Conservation (phyloP, 768 basidiomycete genomes). For the Tylopilus subfusipes region DNA sequence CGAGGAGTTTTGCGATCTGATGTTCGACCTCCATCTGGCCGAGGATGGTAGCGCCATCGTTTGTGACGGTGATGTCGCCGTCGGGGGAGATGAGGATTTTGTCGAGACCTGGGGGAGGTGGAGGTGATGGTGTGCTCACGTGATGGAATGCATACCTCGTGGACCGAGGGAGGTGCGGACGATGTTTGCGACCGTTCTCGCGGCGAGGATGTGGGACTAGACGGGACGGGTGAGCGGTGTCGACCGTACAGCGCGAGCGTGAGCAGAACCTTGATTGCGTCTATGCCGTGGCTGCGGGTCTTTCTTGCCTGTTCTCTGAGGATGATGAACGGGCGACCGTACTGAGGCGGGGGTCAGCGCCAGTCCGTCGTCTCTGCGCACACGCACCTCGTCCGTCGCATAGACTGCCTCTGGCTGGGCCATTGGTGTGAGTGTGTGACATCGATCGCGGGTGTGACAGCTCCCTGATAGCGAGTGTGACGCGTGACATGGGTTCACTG, state of each 20-base stretch:
- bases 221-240: slow-evolving; percentile 9
- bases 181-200: slow-evolving; percentile 90
- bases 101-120: slow-evolving; percentile 67
- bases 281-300: slow-evolving; percentile 86
- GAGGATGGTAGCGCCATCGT: slow-evolving; percentile 97
- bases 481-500: slow-evolving; percentile 25
- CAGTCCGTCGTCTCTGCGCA: no score
- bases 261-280: slow-evolving; percentile 84
- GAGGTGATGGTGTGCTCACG: slow-evolving; percentile 8
- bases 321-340: slow-evolving; percentile 97
- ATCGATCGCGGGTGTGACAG: slow-evolving; percentile 23
- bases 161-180: slow-evolving; percentile 94
- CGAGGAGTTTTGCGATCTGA: slow-evolving; percentile 96
- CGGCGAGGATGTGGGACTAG: slow-evolving; percentile 94
- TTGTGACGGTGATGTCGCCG: slow-evolving; percentile 98
- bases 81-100: slow-evolving; percentile 95
- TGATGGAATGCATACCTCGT: slow-evolving; percentile 54
- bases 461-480: slow-evolving; percentile 25
- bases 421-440: slow-evolving; percentile 35
- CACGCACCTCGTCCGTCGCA: slow-evolving; percentile 78
- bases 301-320: slow-evolving; percentile 90
- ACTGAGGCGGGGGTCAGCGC: no score
- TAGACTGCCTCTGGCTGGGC: slow-evolving; percentile 68
- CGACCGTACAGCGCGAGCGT: background rate
- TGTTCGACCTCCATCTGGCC: slow-evolving; percentile 99